These are phyloP conservation scores for Pichia sporocuriosa DNA, from an alignment of 805 yeast genomes.

Conservation along the genomic window DNA sequence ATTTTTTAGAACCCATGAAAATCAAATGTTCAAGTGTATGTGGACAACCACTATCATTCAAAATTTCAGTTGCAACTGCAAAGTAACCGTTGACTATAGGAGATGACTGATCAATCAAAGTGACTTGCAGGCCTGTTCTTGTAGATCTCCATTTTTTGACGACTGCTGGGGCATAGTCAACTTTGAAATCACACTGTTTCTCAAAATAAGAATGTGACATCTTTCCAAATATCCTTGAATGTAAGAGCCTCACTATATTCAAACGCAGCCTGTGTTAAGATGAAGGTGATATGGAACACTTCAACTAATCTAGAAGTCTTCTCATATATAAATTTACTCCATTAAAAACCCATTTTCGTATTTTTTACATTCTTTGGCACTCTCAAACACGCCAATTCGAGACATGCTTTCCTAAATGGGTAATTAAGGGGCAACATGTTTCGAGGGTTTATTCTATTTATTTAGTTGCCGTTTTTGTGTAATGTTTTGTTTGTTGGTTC, in stretches of 20 bases:
- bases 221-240: not conserved
- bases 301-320: no score
- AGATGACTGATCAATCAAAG: conserved; percentile 69
- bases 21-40: conserved; percentile 92
- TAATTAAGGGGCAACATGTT: conserved; percentile 8
- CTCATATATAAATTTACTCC: no score
- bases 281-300: no score
- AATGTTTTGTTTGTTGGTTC: no score
- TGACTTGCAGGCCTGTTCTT: conserved; percentile 77
- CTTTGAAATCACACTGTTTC: conserved; percentile 45
- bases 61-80: conserved; percentile 90
- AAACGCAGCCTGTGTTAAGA: no score
- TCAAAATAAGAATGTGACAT: conserved; percentile 31
- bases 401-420: not conserved
- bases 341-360: no score
- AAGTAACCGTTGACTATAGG: conserved; percentile 92
- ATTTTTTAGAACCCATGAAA: conserved; percentile 87
- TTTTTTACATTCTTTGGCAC: no score
- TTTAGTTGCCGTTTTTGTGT: not conserved
- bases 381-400: no score
- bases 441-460: not conserved
- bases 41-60: conserved; percentile 85
- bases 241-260: not conserved
- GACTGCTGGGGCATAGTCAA: conserved; percentile 68
- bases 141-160: conserved; percentile 72